Evolutionary conservation across 1,284 basidiomycete genomes (phyloP).

Genomic region (Tausonia pullulans): DNA sequence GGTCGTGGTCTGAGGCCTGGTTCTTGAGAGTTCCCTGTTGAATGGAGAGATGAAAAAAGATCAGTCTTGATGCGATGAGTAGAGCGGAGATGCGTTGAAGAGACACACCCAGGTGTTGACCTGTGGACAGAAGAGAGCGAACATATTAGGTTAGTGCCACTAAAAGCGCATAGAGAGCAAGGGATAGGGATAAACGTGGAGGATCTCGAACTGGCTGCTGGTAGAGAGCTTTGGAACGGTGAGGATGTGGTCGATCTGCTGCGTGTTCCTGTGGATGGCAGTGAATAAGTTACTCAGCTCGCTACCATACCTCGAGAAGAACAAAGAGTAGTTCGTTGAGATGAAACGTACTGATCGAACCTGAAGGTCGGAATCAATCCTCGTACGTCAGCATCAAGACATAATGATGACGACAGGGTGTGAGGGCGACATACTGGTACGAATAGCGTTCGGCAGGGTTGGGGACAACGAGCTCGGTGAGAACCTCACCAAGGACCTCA

Average conservation of each 20-base stretch:
- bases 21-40: not conserved
- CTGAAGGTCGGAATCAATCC: no score
- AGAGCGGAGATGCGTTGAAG: not conserved
- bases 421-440: slow-evolving; percentile 36
- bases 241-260: slow-evolving; percentile 52
- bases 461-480: slow-evolving; percentile 43
- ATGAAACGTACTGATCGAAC: no score
- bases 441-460: slow-evolving; percentile 47
- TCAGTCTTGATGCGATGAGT: not conserved
- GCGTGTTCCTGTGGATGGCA: slow-evolving; percentile 39
- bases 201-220: not conserved
- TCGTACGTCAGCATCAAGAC: no score
- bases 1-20: not conserved
- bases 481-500: slow-evolving; percentile 8
- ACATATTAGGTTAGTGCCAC: not conserved
- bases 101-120: no score
- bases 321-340: no score
- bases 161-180: not conserved
- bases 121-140: no score
- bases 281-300: no score
- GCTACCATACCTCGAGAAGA: no score
- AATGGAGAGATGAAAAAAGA: not conserved
- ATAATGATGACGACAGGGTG: no score
- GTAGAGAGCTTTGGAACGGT: slow-evolving; percentile 40
- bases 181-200: not conserved